Percentiles rank a stretch among this genome's conserved stretches.
Conservation (phyloP, 192 early-diverging fungal species). For the Coemansia biformis region DNA sequence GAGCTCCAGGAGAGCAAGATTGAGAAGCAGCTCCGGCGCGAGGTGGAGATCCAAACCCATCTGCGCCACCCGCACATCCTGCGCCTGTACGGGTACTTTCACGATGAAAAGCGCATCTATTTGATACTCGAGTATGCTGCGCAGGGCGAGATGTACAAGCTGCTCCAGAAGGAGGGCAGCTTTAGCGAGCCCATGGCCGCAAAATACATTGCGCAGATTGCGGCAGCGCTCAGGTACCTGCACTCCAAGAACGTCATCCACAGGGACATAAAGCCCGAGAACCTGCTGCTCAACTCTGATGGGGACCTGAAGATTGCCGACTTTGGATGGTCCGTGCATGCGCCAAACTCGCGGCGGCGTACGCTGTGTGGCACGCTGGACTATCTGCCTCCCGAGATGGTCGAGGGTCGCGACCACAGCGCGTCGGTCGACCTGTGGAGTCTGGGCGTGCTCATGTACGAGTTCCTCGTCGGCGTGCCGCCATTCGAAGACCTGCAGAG, state of each 20-base stretch:
- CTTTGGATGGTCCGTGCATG: constrained; percentile 96
- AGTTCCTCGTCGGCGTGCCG: constrained; percentile 87
- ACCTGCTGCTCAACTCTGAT: constrained; percentile 76
- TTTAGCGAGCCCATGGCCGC: constrained; percentile 75
- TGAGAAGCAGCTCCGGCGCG: constrained; percentile 85
- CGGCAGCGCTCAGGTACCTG: constrained; percentile 76
- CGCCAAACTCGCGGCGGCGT: constrained; percentile 68
- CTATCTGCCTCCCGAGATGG: constrained; percentile 95
- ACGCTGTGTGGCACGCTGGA: constrained; percentile 95
- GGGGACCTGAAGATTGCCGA: constrained; percentile 94
- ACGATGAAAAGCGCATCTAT: constrained; percentile 87
- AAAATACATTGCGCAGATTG: constrained; percentile 88
- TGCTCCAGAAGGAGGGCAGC: constrained; percentile 59
- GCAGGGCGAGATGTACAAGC: constrained; percentile 87
- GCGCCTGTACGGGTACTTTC: constrained; percentile 92
- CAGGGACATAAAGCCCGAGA: constrained; percentile 96
- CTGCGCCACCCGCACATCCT: constrained; percentile 91
- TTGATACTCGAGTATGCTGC: constrained; percentile 95
- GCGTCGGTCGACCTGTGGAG: constrained; percentile 87
- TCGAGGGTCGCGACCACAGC: constrained; percentile 76
- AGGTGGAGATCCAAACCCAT: constrained; percentile 93
- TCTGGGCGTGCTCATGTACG: constrained; percentile 86
- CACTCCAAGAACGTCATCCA: constrained; percentile 92
- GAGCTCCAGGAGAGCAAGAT: constrained; percentile 72
- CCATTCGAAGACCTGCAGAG: constrained; percentile 77